These are phyloP conservation scores for Hericium coralloides DNA, from an alignment of 768 basidiomycete species.

Conservation along the genomic window DNA sequence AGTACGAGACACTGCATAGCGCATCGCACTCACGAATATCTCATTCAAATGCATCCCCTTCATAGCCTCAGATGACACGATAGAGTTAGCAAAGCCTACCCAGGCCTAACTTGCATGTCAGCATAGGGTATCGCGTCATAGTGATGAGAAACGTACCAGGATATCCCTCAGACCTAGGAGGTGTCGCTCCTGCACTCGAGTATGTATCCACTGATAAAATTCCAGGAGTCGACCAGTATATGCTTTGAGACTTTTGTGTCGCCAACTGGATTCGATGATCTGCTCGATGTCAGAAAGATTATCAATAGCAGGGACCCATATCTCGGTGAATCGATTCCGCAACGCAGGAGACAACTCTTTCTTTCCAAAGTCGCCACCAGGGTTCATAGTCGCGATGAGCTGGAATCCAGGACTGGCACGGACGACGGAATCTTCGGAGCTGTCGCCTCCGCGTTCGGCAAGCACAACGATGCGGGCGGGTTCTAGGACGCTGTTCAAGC, in stretches of 20 bases:
- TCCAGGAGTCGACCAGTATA: slow-evolving; percentile 61
- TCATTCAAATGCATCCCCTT: slow-evolving; percentile 33
- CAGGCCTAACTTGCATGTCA: slow-evolving; percentile 52
- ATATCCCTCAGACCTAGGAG: slow-evolving; percentile 81
- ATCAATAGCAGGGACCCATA: slow-evolving; percentile 91
- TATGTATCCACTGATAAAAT: slow-evolving; percentile 76
- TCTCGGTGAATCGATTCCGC: slow-evolving; percentile 96
- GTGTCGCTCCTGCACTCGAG: slow-evolving; percentile 49
- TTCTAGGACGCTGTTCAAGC: slow-evolving; percentile 96
- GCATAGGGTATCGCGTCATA: background rate
- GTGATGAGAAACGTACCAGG: slow-evolving; percentile 41
- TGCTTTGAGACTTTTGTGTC: slow-evolving; percentile 35
- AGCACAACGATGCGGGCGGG: slow-evolving; percentile 80
- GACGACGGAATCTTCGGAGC: slow-evolving; percentile 58
- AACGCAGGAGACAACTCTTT: slow-evolving; percentile 96
- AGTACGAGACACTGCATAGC: background rate
- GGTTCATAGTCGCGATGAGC: slow-evolving; percentile 97
- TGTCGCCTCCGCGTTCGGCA: slow-evolving; percentile 83
- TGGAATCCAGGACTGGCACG: slow-evolving; percentile 66
- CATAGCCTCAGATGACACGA: slow-evolving; percentile 25
- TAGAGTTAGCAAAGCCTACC: slow-evolving; percentile 79
- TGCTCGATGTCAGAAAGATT: slow-evolving; percentile 63
- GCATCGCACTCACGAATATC: slow-evolving; percentile 53
- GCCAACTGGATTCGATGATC: slow-evolving; percentile 71
- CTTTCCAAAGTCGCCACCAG: slow-evolving; percentile 98